phyloP scores from a whole-genome alignment of 441 rosid genomes.

The Manihot esculenta region DNA sequence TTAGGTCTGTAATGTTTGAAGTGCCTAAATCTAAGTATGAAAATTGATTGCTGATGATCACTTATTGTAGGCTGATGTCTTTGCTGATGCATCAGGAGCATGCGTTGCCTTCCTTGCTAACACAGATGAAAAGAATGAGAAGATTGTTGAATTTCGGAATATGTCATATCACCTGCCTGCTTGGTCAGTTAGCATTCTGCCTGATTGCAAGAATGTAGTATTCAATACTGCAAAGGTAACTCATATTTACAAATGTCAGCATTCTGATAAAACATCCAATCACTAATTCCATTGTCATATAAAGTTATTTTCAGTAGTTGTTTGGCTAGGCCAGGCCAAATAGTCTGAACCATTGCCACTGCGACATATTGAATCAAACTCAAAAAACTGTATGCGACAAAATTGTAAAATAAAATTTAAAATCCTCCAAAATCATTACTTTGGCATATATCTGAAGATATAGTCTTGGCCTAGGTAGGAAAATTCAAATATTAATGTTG shows the following conservation, averaged over 20 bases:
- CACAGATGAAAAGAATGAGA: slow-evolving; percentile 69
- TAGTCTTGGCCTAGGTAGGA: no score
- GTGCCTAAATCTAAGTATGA: background rate
- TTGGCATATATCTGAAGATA: no score
- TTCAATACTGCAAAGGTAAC: slow-evolving; percentile 93
- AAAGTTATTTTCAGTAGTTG: background rate
- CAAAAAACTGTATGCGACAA: no score
- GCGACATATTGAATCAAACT: no score
- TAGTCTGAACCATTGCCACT: no score
- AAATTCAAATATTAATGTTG: slow-evolving; percentile 2
- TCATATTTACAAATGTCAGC: slow-evolving; percentile 5
- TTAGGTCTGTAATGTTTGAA: slow-evolving; percentile 12
- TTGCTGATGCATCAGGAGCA: slow-evolving; percentile 59
- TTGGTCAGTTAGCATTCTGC: slow-evolving; percentile 97
- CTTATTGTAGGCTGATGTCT: slow-evolving; percentile 74
- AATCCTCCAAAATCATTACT: no score
- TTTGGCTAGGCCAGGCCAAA: no score
- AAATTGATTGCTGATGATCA: slow-evolving; percentile 6
- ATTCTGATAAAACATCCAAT: background rate
- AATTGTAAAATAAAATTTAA: no score
- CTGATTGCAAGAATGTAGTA: slow-evolving; percentile 82
- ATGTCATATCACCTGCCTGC: slow-evolving; percentile 76
- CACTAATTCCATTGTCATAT: background rate
- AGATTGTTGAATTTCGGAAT: slow-evolving; percentile 57
- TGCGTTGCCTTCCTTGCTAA: slow-evolving; percentile 92